Base-by-base conservation (phyloP, 257 asterid species). In the Cinchona pubescens region DNA sequence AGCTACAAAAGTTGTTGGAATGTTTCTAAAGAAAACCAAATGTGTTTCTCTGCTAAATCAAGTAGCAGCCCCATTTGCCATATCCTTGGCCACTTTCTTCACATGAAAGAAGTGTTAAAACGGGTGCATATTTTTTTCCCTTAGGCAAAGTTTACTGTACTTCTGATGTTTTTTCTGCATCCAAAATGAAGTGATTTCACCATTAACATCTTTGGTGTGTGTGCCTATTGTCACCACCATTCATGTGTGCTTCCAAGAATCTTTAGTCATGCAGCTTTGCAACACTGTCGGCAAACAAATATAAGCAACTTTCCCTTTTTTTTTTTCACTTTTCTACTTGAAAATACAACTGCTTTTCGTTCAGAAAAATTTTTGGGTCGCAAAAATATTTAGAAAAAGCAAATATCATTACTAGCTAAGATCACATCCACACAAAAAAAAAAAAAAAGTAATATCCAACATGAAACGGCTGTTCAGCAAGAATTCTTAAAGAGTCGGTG, bases 1-100 rank as follows among this genome's bases (percentile, higher is more conserved):
- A 77, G 76, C 64, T 53, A 79, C 86, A 73, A 49, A 80, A 80
- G 87, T 74, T 77, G 56, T 80, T 88, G 93, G 86, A 83, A 78
- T 78, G 77, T 71, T n/a, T n/a, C n/a, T 78, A 79, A 84, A 83
- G 77, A 74, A 79, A 59, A 75, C 68, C 75, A 35, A 56, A 62
- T 72, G 56, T 74, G 73, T 79, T 68, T 69, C 79, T 74, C 73
- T 75, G 46, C 64, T 42, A 62, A 72, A 72, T 56, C 83, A 82
- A 83, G 76, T 85, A 85, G 87, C 84, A 74, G 42, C 78, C 71
- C 84, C 76, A 82, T 79, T 82, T 81, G 76, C 75, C 40, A 58
- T 71, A 72, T 76, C 68, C 60, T 79, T 78, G 71, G 79, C 49
- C 76, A 63, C 86, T 74, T 83, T 83, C 69, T 73, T 56, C 79